Conservation (phyloP, 306 rosid genomes). For the Oemleria cerasiformis region DNA sequence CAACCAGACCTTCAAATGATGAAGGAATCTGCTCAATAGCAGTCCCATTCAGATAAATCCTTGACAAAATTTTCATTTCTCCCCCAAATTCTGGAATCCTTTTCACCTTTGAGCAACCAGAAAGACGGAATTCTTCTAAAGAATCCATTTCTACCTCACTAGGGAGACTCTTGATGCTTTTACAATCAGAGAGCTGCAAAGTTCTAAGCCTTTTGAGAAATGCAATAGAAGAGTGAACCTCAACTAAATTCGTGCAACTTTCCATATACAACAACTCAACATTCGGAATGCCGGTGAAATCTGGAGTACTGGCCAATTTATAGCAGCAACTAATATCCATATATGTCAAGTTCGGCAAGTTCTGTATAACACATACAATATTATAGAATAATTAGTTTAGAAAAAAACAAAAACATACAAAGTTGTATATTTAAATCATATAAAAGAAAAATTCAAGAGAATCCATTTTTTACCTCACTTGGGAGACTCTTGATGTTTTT, state of each 20-base stretch:
- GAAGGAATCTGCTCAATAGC: slow-evolving; percentile 6
- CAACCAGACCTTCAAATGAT: not conserved
- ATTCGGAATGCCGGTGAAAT: slow-evolving; percentile 14
- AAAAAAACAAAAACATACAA: too few relatives aligned
- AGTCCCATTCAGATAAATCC: not conserved
- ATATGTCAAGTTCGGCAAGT: too few relatives aligned
- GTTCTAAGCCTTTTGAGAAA: not conserved
- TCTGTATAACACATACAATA: too few relatives aligned
- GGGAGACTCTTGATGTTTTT: slow-evolving; percentile 18
- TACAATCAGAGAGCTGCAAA: not conserved
- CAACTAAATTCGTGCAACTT: slow-evolving; percentile 15
- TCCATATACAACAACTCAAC: slow-evolving; percentile 4
- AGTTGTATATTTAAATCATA: too few relatives aligned
- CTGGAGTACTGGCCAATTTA: too few relatives aligned
- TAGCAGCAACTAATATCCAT: too few relatives aligned
- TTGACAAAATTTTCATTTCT: not conserved
- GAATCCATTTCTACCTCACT: not conserved
- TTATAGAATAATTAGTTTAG: not conserved
- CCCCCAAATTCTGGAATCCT: not conserved
- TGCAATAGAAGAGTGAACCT: slow-evolving; percentile 18
- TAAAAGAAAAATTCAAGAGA: not conserved
- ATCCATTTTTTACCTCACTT: not conserved
- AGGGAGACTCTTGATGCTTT: slow-evolving; percentile 11
- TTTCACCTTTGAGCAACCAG: slow-evolving; percentile 5
- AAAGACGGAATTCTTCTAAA: not conserved